Evolutionary conservation across 805 yeast species (phyloP).

Genomic region (Yamadazyma ubonensis): DNA sequence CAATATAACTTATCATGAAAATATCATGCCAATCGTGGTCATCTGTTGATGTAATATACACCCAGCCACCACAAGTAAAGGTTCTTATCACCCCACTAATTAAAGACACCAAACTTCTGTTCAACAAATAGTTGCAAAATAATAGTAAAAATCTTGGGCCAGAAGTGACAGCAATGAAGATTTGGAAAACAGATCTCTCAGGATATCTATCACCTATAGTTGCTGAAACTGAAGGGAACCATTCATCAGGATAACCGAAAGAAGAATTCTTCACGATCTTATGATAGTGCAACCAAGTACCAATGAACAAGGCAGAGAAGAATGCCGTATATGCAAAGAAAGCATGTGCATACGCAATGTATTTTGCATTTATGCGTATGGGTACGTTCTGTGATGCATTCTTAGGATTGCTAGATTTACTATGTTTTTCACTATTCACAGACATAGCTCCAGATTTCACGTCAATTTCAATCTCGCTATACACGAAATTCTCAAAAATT

Average conservation of each 20-base stretch:
- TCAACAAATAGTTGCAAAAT: conserved; percentile 49
- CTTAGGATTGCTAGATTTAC: too few relatives aligned
- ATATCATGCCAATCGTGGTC: conserved; percentile 96
- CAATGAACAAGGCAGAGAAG: conserved; percentile 68
- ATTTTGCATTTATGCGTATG: conserved; percentile 53
- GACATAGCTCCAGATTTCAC: background rate
- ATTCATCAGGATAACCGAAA: conserved; percentile 93
- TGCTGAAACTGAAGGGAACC: conserved; percentile 98
- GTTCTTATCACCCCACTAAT: conserved; percentile 81
- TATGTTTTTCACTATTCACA: too few relatives aligned
- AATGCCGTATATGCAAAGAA: conserved; percentile 73
- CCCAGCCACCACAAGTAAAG: conserved; percentile 98
- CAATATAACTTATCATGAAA: conserved; percentile 88
- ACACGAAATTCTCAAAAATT: background rate
- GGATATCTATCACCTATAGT: conserved; percentile 97
- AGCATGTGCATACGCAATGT: conserved; percentile 71
- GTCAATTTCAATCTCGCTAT: too few relatives aligned
- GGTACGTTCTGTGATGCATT: background rate
- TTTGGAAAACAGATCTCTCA: conserved; percentile 88
- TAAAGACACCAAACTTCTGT: conserved; percentile 20
- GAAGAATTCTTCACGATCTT: conserved; percentile 86
- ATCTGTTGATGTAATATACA: conserved; percentile 93
- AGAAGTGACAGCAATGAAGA: conserved; percentile 86
- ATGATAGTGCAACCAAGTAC: conserved; percentile 73
- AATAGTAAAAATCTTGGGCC: conserved; percentile 83